Evolutionary conservation across 768 basidiomycete genomes (phyloP).

Genomic region (Boletus insuetus): DNA sequence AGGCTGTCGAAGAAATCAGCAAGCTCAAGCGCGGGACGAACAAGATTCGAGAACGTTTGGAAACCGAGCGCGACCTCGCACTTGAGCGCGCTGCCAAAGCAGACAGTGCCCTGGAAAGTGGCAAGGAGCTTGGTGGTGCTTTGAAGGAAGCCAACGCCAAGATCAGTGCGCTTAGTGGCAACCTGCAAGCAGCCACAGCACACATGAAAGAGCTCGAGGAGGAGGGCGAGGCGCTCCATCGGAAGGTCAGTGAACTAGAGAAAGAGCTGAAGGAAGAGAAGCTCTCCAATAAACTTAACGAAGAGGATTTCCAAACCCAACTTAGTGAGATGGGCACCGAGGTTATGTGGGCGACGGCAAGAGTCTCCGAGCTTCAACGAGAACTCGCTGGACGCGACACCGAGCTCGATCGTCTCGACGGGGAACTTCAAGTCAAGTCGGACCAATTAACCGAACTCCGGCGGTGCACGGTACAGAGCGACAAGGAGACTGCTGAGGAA

Average conservation of each 20-base stretch:
- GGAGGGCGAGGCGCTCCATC: constrained; percentile 51
- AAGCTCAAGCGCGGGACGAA: constrained; percentile 44
- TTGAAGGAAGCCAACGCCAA: constrained; percentile 64
- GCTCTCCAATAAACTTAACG: constrained; percentile 37
- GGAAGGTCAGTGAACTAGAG: constrained; percentile 54
- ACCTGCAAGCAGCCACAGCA: constrained; percentile 50
- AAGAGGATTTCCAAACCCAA: constrained; percentile 38
- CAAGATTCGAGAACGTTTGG: constrained; percentile 41
- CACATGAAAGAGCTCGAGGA: constrained; percentile 63
- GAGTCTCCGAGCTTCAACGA: constrained; percentile 42
- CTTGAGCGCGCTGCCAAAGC: constrained; percentile 62
- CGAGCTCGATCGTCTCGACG: constrained; percentile 31
- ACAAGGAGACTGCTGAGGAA: constrained; percentile 30
- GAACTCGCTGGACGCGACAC: constrained; percentile 43
- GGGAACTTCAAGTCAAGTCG: constrained; percentile 41
- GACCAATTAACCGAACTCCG: constrained; percentile 25
- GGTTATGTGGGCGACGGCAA: constrained; percentile 31
- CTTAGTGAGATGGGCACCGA: constrained; percentile 30
- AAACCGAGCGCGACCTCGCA: constrained; percentile 54
- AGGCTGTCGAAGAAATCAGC: constrained; percentile 39
- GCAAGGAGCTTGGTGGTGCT: constrained; percentile 66
- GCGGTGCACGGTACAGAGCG: constrained; percentile 23
- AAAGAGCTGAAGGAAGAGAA: constrained; percentile 55
- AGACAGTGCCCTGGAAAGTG: constrained; percentile 59
- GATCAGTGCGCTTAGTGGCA: constrained; percentile 50